Base-by-base conservation (phyloP, 495 filamentous ascomycete species). In the Sporormia fimetaria region DNA sequence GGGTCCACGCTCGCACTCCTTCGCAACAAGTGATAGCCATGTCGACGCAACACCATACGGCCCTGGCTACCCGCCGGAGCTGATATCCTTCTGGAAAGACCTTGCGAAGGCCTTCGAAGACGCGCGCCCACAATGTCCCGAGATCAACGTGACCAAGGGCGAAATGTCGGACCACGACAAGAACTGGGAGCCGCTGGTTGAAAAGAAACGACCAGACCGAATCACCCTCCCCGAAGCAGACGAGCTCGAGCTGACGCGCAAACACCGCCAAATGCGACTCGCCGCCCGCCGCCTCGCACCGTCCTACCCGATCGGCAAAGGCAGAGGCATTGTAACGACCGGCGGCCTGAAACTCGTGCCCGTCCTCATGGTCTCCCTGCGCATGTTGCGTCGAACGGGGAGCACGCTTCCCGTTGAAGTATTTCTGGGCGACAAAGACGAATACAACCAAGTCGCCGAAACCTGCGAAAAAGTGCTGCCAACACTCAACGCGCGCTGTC, bases 351-450 rank as follows among this genome's bases (percentile, higher is more conserved):
- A 30, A 17, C 22, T 17, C 3, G 21, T 36, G 7, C 33, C 40
- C 6, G 20, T 44, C 7, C 33, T 44, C 7, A 30, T 47, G 3
- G 63, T 68, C 3, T 64, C 69, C 7, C 41, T 78, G n/a, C 63
- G 68, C 7, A 74, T 76, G 67, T 62, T 78, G 6, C 69, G 76
- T 6, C 67, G 68, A 21, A 62, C 63, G 4, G 74, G 73, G 30
- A 75, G 68, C 6, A 65, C 44, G 0, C 52, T 80, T 14, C 75
- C 73, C 4, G 68, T 77, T 1, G 66, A 80, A 52, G 63, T 78
- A 7, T 74, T 71, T 32, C 60, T 79, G 54, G 67, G 70, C 40
- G 63, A 67, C 16, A 36, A 58, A 7, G 46, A 51, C 6, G 67
- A 71, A 37, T 73, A 72, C 40, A 66, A 76, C 37, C 57, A 63